A percentile compares a stretch with the other conserved stretches of the same genome.
These are phyloP conservation scores for Falciphora oryzae DNA, from an alignment of 2,329 filamentous ascomycete species.

Conservation along the genomic window DNA sequence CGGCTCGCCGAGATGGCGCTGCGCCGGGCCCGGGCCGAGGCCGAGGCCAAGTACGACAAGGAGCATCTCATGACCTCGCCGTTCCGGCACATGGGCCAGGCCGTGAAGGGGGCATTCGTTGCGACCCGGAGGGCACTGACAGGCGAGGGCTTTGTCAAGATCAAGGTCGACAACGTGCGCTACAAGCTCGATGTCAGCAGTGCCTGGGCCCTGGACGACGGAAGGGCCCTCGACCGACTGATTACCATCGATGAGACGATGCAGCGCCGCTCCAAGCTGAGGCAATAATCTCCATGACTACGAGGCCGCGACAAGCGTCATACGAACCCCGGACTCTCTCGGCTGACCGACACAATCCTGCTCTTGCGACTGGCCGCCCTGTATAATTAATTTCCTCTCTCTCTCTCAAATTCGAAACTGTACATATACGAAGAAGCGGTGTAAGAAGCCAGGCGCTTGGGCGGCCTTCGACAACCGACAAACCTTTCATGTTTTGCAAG, in stretches of 20 bases:
- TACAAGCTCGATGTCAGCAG: conserved; percentile 55
- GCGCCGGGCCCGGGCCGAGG: conserved; percentile 31
- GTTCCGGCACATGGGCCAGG: conserved; percentile 42
- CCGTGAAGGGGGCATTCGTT: background rate
- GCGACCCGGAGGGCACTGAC: conserved; percentile 43
- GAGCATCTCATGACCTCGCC: conserved; percentile 52
- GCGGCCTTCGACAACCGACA: background rate
- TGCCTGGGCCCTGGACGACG: conserved; percentile 54
- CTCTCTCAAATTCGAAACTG: background rate
- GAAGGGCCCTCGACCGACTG: conserved; percentile 52
- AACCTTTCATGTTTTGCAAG: background rate
- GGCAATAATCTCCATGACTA: background rate
- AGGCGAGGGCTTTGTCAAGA: conserved; percentile 49
- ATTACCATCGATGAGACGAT: conserved; percentile 23
- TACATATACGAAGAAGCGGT: background rate
- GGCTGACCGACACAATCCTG: background rate
- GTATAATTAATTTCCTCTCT: background rate
- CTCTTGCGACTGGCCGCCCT: background rate
- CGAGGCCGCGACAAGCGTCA: background rate
- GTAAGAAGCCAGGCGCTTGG: background rate
- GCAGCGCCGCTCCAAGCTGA: background rate
- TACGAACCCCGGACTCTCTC: background rate
- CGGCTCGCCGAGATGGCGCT: background rate
- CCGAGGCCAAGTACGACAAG: conserved; percentile 44
- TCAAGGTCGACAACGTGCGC: conserved; percentile 37